Evolutionary conservation across 164 flowering plant genomes (phyloP).

Genomic region (Pachysandra terminalis): DNA sequence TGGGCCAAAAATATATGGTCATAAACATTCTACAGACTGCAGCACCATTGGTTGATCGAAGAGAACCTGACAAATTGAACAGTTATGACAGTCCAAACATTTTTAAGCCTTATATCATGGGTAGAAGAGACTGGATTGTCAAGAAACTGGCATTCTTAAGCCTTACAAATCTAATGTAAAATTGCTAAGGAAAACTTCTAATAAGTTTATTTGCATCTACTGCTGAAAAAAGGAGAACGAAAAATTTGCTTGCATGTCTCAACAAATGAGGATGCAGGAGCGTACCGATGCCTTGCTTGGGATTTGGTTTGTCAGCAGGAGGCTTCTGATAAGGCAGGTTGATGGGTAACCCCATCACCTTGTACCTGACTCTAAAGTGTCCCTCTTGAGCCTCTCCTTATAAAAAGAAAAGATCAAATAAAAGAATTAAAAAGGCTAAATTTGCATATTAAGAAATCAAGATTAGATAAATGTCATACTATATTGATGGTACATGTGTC

Average conservation of each 20-base stretch:
- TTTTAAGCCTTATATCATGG: not conserved
- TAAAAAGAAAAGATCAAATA: constrained; percentile 8
- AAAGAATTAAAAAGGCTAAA: not conserved
- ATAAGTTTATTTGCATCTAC: too few relatives aligned
- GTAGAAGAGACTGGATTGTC: not conserved
- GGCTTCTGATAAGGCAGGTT: constrained; percentile 84
- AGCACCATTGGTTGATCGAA: not conserved
- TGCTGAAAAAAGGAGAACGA: too few relatives aligned
- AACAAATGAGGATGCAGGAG: constrained; percentile 2
- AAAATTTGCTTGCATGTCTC: not conserved
- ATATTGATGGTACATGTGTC: not conserved
- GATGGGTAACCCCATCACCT: constrained; percentile 71
- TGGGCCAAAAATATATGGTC: too few relatives aligned
- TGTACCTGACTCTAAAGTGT: constrained; percentile 69
- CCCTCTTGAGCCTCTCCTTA: constrained; percentile 58
- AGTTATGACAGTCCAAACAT: not conserved
- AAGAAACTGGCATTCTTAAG: too few relatives aligned
- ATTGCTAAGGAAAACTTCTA: too few relatives aligned
- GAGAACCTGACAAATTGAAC: not conserved
- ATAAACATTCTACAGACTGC: too few relatives aligned
- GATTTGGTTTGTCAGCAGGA: constrained; percentile 93
- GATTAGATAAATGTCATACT: too few relatives aligned
- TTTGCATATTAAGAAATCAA: not conserved
- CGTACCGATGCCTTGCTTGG: constrained; percentile 96
- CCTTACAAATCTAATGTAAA: too few relatives aligned